phyloP scores from a whole-genome alignment of 1,139 yeast genomes.

The Pichia sp. region DNA sequence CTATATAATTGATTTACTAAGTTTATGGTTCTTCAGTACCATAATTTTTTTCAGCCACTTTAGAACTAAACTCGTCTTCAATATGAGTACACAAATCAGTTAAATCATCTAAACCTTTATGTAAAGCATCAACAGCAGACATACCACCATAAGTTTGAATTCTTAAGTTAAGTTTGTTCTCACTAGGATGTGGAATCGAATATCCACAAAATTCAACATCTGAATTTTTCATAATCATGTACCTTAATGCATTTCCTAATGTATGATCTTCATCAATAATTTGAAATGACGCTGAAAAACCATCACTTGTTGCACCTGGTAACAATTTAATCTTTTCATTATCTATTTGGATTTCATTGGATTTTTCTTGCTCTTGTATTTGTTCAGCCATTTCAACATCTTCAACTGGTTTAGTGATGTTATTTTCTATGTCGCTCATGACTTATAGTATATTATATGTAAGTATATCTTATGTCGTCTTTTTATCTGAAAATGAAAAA shows the following conservation, averaged over 20 bases:
- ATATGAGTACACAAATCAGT: slow-evolving; percentile 77
- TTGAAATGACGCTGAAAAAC: slow-evolving; percentile 92
- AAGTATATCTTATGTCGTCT: neutral
- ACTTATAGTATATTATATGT: neutral
- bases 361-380: slow-evolving; percentile 1
- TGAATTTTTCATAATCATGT: slow-evolving; percentile 94
- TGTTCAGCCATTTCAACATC: slow-evolving; percentile 7
- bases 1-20: too few relatives aligned
- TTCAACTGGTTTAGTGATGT: neutral
- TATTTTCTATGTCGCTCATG: slow-evolving; percentile 2
- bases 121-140: slow-evolving; percentile 90
- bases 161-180: slow-evolving; percentile 79
- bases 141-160: slow-evolving; percentile 86
- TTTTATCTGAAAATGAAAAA: neutral
- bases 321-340: slow-evolving; percentile 44
- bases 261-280: slow-evolving; percentile 92
- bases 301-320: slow-evolving; percentile 94
- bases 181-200: slow-evolving; percentile 98
- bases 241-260: slow-evolving; percentile 85
- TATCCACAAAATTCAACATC: slow-evolving; percentile 98
- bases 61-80: slow-evolving; percentile 68
- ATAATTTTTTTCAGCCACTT: slow-evolving; percentile 48
- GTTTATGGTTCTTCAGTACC: slow-evolving; percentile 41
- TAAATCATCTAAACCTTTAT: slow-evolving; percentile 84
- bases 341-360: slow-evolving; percentile 4